Evolutionary conservation across 345 rosid species (phyloP), one percentile per base, ranked within the genome.

Genomic region (Pistacia vera): DNA sequence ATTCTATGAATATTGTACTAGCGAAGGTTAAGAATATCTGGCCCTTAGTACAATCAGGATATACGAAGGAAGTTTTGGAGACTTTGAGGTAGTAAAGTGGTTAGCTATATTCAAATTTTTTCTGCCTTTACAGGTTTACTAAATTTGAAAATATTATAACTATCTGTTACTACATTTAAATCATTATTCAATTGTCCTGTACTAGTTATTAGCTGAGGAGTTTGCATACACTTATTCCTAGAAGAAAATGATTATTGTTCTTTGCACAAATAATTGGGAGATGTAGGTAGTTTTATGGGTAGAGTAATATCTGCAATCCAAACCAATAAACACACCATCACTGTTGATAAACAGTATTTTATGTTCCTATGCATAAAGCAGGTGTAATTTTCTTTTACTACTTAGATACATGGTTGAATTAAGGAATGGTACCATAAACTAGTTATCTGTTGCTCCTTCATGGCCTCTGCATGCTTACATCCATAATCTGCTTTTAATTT

Each of bases 31-130:
- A 83, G 84, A 78, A 79, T 70, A 68, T 82, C 59, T 96, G 98
- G 99, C 74, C 77, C 11, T 82, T 92, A 84, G 85, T 89, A 63
- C 86, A 84, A 81, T 91, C 87, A 74, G 89, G 91, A 69, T 82
- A 57, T 78, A 76, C 80, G 38, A 71, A 56, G 65, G 90, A 87
- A 80, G 94, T 84, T 77, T 18, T 89, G 70, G 81, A 66, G 81
- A 82, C 81, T 12, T 77, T 92, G 75, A 91, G 98, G 98, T 90
- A 72, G 74, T 75, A 49, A 28, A 69, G 38, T 64, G 11, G 48
- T 72, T 44, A 22, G 6, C 22, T 74, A 18, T 28, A 17, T 17
- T 28, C n/a, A 16, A 57, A 54, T 2, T 1, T 4, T 75, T 44
- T 41, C 25, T 18, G 5, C 71, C 10, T 57, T 46, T 44, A 18